Evolutionary conservation across 257 asterid species (phyloP).

Genomic region (Fraxinus excelsior): DNA sequence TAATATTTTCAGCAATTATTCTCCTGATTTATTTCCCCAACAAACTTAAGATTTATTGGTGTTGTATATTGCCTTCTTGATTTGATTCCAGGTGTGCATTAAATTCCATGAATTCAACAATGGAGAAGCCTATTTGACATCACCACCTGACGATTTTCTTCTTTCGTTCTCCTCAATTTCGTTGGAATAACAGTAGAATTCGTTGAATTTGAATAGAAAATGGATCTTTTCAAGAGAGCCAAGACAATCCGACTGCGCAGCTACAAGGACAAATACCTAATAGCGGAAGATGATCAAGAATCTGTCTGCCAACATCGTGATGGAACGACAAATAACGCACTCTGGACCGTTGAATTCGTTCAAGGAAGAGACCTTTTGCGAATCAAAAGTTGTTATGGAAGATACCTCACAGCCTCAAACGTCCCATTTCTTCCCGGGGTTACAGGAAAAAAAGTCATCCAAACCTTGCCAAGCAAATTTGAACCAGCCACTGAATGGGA

Average conservation of each 20-base stretch:
- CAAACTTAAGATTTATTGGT: neutral
- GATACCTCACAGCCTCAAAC: slow-evolving; percentile 67
- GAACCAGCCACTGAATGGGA: slow-evolving; percentile 67
- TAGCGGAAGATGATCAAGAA: slow-evolving; percentile 58
- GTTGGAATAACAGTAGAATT: neutral
- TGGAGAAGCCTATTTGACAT: neutral
- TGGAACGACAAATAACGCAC: slow-evolving; percentile 38
- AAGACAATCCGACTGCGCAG: slow-evolving; percentile 49
- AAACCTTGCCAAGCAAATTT: slow-evolving; percentile 36
- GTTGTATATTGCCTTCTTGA: neutral
- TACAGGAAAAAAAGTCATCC: slow-evolving; percentile 53
- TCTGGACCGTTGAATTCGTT: slow-evolving; percentile 56
- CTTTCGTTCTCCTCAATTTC: neutral
- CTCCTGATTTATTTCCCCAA: neutral
- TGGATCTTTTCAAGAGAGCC: slow-evolving; percentile 69
- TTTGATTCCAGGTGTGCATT: slow-evolving; percentile 22
- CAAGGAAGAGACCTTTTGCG: slow-evolving; percentile 42
- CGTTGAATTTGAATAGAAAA: slow-evolving; percentile 16
- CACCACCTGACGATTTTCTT: neutral
- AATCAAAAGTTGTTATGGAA: slow-evolving; percentile 61
- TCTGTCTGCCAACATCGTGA: slow-evolving; percentile 50
- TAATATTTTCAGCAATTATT: neutral
- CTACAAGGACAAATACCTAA: slow-evolving; percentile 54
- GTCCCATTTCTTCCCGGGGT: slow-evolving; percentile 52
- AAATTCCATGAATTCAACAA: neutral